Evolutionary conservation across 371 early-diverging fungal species (phyloP).

Genomic region (Mortierella sp.): DNA sequence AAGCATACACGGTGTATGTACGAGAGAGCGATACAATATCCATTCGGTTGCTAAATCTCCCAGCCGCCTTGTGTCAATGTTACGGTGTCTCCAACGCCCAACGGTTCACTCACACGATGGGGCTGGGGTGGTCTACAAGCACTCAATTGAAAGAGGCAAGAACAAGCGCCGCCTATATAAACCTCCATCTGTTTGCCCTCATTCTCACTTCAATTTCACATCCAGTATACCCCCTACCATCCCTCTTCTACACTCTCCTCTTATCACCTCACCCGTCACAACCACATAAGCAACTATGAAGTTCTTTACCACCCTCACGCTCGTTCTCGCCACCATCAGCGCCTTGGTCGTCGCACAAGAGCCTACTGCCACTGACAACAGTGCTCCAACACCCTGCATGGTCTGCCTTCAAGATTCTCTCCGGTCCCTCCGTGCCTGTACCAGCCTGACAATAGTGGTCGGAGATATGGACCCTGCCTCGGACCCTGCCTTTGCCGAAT

Average conservation of each 20-base stretch:
- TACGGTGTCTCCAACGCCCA: neutral
- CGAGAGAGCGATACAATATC: neutral
- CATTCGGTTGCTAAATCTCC: neutral
- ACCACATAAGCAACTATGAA: conserved; percentile 12
- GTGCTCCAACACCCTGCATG: conserved; percentile 11
- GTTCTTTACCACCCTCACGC: conserved; percentile 21
- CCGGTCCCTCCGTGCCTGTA: conserved; percentile 30
- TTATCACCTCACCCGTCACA: too few species aligned
- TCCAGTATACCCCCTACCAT: neutral
- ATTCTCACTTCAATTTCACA: neutral
- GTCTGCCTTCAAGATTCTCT: conserved; percentile 31
- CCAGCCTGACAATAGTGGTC: conserved; percentile 27
- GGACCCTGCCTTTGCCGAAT: conserved; percentile 24
- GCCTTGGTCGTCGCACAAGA: conserved; percentile 19
- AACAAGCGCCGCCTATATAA: neutral
- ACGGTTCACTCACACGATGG: conserved; percentile 2
- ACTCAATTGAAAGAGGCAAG: neutral
- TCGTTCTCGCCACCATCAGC: conserved; percentile 2
- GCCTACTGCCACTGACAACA: neutral
- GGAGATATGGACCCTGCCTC: conserved; percentile 21
- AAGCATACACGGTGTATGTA: too few species aligned
- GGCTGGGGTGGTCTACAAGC: neutral
- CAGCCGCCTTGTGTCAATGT: neutral
- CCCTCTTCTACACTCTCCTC: neutral
- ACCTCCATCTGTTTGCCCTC: neutral